phyloP scores from a whole-genome alignment of 164 flowering plant species.

The Berberis thunbergii region DNA sequence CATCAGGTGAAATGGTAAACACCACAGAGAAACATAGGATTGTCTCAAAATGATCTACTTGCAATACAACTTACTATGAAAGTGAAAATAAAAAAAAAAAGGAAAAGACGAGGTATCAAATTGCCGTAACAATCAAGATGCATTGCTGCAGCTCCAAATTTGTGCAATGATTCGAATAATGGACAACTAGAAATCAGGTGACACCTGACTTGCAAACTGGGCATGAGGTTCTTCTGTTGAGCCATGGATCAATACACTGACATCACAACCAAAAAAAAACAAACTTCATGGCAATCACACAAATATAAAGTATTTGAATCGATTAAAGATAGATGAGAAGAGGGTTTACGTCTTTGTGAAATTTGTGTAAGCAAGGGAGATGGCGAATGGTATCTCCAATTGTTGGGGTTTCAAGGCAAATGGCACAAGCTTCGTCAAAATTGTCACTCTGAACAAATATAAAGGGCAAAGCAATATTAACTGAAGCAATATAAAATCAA shows the following conservation, averaged over 20 bases:
- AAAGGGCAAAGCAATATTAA: not conserved
- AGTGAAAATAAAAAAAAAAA: too few species aligned
- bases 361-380: slow-evolving; percentile 94
- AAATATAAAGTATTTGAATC: not conserved
- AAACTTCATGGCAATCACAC: not conserved
- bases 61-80: too few species aligned
- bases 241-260: slow-evolving; percentile 99
- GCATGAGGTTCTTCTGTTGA: slow-evolving; percentile 65
- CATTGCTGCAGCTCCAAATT: too few species aligned
- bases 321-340: not conserved
- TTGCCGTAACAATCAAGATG: too few species aligned
- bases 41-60: too few species aligned
- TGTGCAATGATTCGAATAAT: too few species aligned
- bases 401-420: slow-evolving; percentile 80
- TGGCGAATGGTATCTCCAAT: slow-evolving; percentile 80
- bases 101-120: too few species aligned
- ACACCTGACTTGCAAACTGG: slow-evolving; percentile 86
- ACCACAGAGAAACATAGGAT: too few species aligned
- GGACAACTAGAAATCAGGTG: slow-evolving; percentile 24
- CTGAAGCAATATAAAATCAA: not conserved
- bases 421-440: slow-evolving; percentile 68
- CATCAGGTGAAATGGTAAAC: too few species aligned
- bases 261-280: slow-evolving; percentile 7
- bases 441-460: slow-evolving; percentile 36
- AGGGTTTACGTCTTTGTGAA: slow-evolving; percentile 79